phyloP scores from a whole-genome alignment of 345 rosid species.

The Clarkia xantiana region DNA sequence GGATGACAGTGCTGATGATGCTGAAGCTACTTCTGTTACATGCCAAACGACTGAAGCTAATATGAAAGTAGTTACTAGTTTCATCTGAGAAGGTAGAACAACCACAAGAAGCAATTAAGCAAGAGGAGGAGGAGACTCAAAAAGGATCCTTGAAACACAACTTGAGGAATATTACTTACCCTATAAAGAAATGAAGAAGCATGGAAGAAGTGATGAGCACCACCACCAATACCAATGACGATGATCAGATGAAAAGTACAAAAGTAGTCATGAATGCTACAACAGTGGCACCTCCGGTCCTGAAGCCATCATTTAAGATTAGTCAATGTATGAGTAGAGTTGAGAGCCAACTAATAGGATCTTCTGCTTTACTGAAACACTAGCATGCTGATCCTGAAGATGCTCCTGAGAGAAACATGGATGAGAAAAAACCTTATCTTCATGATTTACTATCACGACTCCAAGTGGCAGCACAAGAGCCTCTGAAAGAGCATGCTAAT shows the following conservation, averaged over 20 bases:
- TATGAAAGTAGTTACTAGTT: slow-evolving; percentile 7
- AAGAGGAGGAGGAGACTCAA: slow-evolving; percentile 4
- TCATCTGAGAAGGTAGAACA: slow-evolving; percentile 11
- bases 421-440: no score
- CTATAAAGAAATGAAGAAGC: slow-evolving; percentile 38
- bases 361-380: slow-evolving; percentile 20
- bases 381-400: slow-evolving; percentile 21
- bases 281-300: slow-evolving; percentile 8
- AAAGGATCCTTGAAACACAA: slow-evolving; percentile 40
- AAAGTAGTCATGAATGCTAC: slow-evolving; percentile 33
- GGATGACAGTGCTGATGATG: no score
- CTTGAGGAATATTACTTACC: slow-evolving; percentile 33
- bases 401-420: slow-evolving; percentile 28
- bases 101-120: slow-evolving; percentile 1
- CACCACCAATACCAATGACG: slow-evolving; percentile 17
- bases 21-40: no score
- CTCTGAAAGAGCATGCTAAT: slow-evolving; percentile 32
- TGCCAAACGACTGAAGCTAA: slow-evolving; percentile 22
- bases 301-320: slow-evolving; percentile 79
- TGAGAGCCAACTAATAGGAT: slow-evolving; percentile 82
- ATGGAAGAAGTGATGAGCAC: no score
- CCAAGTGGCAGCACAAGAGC: slow-evolving; percentile 46
- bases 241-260: slow-evolving; percentile 49
- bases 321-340: slow-evolving; percentile 85
- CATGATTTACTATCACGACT: slow-evolving; percentile 59